Conservation (phyloP, 495 filamentous ascomycete species). For the Platismatia glauca region DNA sequence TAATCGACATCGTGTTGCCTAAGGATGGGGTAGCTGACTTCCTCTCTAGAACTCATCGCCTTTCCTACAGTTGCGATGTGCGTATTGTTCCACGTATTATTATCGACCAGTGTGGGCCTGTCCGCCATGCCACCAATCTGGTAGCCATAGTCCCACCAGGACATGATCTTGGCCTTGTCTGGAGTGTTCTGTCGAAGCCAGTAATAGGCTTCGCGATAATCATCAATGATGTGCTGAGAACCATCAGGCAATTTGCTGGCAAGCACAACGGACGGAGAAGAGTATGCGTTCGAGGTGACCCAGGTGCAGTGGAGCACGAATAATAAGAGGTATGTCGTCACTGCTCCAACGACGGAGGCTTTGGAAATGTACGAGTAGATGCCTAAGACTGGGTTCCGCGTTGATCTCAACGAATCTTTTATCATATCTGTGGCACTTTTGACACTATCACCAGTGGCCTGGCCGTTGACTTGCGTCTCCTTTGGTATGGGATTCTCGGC, state of each 20-base stretch:
- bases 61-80: conserved; percentile 99
- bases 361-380: conserved; percentile 79
- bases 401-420: conserved; percentile 51
- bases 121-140: conserved; percentile 99
- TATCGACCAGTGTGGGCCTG: conserved; percentile 93
- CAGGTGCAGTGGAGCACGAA: conserved; percentile 98
- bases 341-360: conserved; percentile 54
- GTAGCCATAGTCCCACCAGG: conserved; percentile 99
- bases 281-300: conserved; percentile 99
- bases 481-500: conserved; percentile 39
- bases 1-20: conserved; percentile 98
- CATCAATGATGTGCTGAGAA: conserved; percentile 96
- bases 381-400: conserved; percentile 65
- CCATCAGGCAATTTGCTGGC: conserved; percentile 90
- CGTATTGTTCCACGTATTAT: conserved; percentile 99
- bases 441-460: conserved; percentile 27
- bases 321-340: conserved; percentile 73
- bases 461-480: conserved; percentile 43
- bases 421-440: conserved; percentile 26
- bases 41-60: conserved; percentile 95
- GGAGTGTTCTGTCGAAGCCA: conserved; percentile 97
- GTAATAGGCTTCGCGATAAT: conserved; percentile 99
- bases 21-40: conserved; percentile 97
- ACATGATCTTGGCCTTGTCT: conserved; percentile 96
- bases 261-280: conserved; percentile 92